Evolutionary conservation across 768 basidiomycete species (phyloP), one percentile per base, ranked within the genome.

Genomic region (Mycena sanguinolenta): DNA sequence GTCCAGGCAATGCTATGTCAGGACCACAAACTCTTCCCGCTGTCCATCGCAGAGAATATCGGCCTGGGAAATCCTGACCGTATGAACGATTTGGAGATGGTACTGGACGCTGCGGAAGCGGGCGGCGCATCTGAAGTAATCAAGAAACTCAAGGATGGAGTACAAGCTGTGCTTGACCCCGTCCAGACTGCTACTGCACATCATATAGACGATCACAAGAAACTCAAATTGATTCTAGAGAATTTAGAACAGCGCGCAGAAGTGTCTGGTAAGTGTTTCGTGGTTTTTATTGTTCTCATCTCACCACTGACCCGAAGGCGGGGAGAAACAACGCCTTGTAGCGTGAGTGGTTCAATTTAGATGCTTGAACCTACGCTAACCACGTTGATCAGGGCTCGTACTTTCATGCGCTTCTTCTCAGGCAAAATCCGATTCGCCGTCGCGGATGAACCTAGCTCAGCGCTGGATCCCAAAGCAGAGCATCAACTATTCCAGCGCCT

Each of bases 11-110:
- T 81, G 38, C 77, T 86, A 1, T 75, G 76, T 2, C 84, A 86
- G 68, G 78, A 81, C 4, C 83, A 80, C 58, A 57, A 65, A 5
- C 62, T 84, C 0, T 81, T 79, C 61, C 79, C 79, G 14, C 68
- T 85, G 5, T 76, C 81, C 1, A 42, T 85, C 4, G 70, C 72
- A 42, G 85, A 85, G 49, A 85, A 84, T 58, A 79, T 85, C 17
- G 78, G 74, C n/a, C 68, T 85, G 10, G 84, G 83, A 8, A 62
- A 74, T 46, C 65, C 76, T 1, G 75, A 69, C 3, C 14, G 17
- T 14, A 13, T 52, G 5, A 38, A 62, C 17, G 55, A 70, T 12
- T 21, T 46, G 53, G 28, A 52, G 4, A 58, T 50, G 28, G 54
- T 70, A 13, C 6, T n/a, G 19, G 23, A 46, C 19, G 72, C 72